Conservation (phyloP, 805 yeast species). For the Nakazawaea ernobii region DNA sequence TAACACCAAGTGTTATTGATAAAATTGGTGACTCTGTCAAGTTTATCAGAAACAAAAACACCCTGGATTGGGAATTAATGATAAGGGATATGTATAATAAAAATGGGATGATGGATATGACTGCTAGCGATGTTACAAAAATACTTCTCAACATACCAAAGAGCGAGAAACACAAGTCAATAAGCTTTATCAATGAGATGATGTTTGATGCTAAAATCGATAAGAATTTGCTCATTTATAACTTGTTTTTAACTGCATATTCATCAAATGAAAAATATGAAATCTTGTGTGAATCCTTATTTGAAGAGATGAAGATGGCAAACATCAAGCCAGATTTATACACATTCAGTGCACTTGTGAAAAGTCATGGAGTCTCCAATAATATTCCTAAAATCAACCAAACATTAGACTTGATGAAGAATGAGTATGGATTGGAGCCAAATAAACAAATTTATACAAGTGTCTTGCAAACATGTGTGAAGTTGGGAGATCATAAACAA, state of each 20-base stretch:
- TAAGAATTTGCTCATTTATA: slow-evolving; percentile 27
- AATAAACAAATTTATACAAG: slow-evolving; percentile 45
- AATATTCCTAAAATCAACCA: slow-evolving; percentile 33
- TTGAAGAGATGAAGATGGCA: slow-evolving; percentile 21
- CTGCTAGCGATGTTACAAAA: slow-evolving; percentile 27
- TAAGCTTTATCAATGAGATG: slow-evolving; percentile 32
- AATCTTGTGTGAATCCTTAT: slow-evolving; percentile 29
- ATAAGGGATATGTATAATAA: slow-evolving; percentile 29
- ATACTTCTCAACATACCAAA: slow-evolving; percentile 38
- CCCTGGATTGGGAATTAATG: slow-evolving; percentile 44
- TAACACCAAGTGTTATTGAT: slow-evolving; percentile 32
- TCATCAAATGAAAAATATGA: slow-evolving; percentile 17
- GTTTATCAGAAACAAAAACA: slow-evolving; percentile 30
- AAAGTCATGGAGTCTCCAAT: slow-evolving; percentile 37
- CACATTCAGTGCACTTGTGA: slow-evolving; percentile 39
- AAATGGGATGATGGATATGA: slow-evolving; percentile 31
- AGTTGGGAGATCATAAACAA: slow-evolving; percentile 43
- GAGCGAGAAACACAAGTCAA: slow-evolving; percentile 25
- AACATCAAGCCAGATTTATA: slow-evolving; percentile 27
- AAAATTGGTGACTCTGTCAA: slow-evolving; percentile 34
- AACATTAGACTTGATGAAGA: slow-evolving; percentile 32
- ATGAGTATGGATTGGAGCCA: slow-evolving; percentile 31
- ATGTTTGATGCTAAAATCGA: slow-evolving; percentile 27
- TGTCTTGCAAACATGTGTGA: slow-evolving; percentile 56
- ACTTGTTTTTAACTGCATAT: slow-evolving; percentile 30